Conservation (phyloP, 2,329 filamentous ascomycete species). For the Escovopsis sp. region DNA sequence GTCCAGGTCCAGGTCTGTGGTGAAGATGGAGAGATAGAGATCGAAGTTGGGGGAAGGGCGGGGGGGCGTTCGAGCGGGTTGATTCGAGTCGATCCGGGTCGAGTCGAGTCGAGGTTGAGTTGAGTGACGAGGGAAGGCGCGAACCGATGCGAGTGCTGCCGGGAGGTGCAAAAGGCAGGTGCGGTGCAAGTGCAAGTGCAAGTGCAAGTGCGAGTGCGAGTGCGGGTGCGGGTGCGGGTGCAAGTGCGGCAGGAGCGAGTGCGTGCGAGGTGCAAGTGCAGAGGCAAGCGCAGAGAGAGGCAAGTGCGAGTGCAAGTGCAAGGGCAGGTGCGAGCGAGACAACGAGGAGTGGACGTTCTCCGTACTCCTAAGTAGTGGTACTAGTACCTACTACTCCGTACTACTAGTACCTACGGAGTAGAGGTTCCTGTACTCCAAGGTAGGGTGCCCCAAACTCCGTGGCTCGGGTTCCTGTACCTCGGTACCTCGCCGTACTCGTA, state of each 20-base stretch:
- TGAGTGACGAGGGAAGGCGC: neutral
- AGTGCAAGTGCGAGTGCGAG: neutral
- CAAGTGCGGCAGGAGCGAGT: constrained; percentile 12
- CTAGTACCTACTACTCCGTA: too few relatives aligned
- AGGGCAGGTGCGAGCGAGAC: constrained; percentile 9
- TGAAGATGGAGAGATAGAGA: too few relatives aligned
- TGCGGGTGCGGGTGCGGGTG: constrained; percentile 8
- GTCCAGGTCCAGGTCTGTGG: too few relatives aligned
- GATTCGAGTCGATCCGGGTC: too few relatives aligned
- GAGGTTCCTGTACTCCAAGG: too few relatives aligned
- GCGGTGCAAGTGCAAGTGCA: neutral
- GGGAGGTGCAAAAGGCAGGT: neutral
- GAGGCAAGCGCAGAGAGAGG: too few relatives aligned
- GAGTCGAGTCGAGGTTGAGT: constrained; percentile 1
- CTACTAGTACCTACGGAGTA: too few relatives aligned
- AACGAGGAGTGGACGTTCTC: constrained; percentile 2
- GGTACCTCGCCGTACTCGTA: too few relatives aligned
- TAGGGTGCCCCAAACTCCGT: too few relatives aligned
- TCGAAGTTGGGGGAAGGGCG: constrained; percentile 12
- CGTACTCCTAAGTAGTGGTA: too few relatives aligned
- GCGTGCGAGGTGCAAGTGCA: constrained; percentile 1
- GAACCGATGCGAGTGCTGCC: neutral
- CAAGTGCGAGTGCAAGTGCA: constrained; percentile 1
- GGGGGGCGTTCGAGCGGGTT: too few relatives aligned
- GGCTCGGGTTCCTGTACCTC: too few relatives aligned